phyloP scores from a whole-genome alignment of 73 alveolate species.

The Paraurostyla sp. region DNA sequence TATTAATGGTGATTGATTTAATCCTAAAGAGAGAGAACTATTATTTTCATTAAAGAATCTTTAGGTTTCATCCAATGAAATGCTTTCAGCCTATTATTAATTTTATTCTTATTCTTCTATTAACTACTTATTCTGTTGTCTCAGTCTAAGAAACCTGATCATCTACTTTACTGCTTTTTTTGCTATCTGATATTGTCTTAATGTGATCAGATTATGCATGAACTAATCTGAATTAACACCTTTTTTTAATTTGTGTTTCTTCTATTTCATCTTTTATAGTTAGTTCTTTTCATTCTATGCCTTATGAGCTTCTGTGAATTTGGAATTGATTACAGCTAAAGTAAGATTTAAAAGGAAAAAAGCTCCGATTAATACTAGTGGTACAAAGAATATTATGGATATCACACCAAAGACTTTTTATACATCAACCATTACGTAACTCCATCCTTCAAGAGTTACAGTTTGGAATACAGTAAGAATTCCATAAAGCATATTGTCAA shows the following conservation, averaged over 20 bases:
- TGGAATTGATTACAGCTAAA: constrained; percentile 93
- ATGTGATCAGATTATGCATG: background rate
- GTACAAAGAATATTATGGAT: constrained; percentile 77
- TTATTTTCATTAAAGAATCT: too few relatives aligned
- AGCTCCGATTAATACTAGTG: constrained; percentile 90
- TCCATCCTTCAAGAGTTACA: constrained; percentile 95
- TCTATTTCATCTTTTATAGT: background rate
- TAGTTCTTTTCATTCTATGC: background rate
- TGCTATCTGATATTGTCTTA: constrained; percentile 11
- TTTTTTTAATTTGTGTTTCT: background rate
- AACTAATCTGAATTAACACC: background rate
- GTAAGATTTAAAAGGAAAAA: constrained; percentile 91
- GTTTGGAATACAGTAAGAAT: constrained; percentile 63
- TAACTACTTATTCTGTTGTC: background rate
- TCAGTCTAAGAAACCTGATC: constrained; percentile 36
- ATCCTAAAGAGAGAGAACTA: too few relatives aligned
- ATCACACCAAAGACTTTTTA: constrained; percentile 70
- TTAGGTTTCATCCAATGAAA: too few relatives aligned
- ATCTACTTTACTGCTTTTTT: constrained; percentile 42
- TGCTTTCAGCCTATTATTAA: too few relatives aligned
- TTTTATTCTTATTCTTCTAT: background rate
- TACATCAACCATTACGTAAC: constrained; percentile 76
- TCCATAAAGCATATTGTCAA: constrained; percentile 63
- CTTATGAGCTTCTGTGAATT: constrained; percentile 73
- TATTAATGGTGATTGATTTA: too few relatives aligned